A percentile compares a stretch with the other conserved stretches of the same genome.
These are phyloP conservation scores for Hylodesmum podocarpum DNA, from an alignment of 306 rosid species.

Conservation along the genomic window DNA sequence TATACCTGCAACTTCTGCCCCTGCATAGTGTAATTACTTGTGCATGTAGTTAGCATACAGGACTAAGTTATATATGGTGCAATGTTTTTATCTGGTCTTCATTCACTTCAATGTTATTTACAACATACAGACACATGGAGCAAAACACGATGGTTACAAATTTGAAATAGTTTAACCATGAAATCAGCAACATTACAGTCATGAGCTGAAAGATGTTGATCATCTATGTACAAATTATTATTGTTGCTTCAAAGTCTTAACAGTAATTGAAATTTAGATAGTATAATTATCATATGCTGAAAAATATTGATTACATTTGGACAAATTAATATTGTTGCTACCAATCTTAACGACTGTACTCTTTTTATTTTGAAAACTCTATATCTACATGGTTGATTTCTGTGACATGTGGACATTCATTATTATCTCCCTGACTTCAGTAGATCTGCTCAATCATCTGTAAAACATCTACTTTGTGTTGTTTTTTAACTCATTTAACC, in stretches of 20 bases:
- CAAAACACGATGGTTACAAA: not conserved
- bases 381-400: not conserved
- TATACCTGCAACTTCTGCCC: not conserved
- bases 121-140: not conserved
- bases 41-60: not conserved
- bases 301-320: not conserved
- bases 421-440: conserved; percentile 5
- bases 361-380: not conserved
- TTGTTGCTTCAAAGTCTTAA: not conserved
- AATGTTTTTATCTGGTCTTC: not conserved
- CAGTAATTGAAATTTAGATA: not conserved
- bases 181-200: not conserved
- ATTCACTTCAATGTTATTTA: not conserved
- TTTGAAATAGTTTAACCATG: not conserved
- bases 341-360: not conserved
- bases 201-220: not conserved
- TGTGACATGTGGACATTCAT: not conserved
- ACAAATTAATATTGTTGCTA: not conserved
- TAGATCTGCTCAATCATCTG: not conserved
- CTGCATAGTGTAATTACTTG: not conserved
- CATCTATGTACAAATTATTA: not conserved
- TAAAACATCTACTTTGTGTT: not conserved
- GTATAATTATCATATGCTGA: not conserved
- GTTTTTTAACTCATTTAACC: not conserved
- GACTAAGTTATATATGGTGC: conserved; percentile 7